A percentile compares a stretch with the other conserved stretches of the same genome.
phyloP scores from a whole-genome alignment of 805 yeast species.

The Candida sonorensis region DNA sequence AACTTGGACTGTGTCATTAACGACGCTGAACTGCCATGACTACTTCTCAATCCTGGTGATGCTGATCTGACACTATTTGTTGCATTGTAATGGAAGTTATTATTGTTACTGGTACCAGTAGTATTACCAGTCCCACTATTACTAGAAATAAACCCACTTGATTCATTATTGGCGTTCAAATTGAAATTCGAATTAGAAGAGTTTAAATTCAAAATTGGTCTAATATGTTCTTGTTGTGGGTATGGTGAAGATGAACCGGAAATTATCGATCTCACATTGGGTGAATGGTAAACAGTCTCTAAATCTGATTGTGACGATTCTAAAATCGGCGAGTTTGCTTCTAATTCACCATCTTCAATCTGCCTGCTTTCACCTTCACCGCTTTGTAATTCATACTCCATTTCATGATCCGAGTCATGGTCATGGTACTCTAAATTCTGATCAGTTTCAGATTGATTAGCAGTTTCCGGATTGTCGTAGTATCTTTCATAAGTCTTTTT shows the following conservation, averaged over 20 bases:
- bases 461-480: background rate
- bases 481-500: background rate
- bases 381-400: background rate
- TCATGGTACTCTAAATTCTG: background rate
- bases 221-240: too few relatives aligned
- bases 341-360: too few relatives aligned
- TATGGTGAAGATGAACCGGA: slow-evolving; percentile 14
- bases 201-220: slow-evolving; percentile 13
- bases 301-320: slow-evolving; percentile 14
- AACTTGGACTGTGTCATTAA: slow-evolving; percentile 9
- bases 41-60: slow-evolving; percentile 3
- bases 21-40: slow-evolving; percentile 5
- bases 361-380: background rate
- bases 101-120: background rate
- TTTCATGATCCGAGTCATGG: background rate
- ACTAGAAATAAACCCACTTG: slow-evolving; percentile 10
- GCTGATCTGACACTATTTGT: slow-evolving; percentile 3
- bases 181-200: slow-evolving; percentile 19
- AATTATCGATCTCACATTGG: slow-evolving; percentile 12
- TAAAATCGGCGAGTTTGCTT: slow-evolving; percentile 3
- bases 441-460: background rate
- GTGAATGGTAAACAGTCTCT: slow-evolving; percentile 22
- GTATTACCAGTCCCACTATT: slow-evolving; percentile 18
- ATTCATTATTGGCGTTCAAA: background rate
- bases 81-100: background rate